phyloP scores from a whole-genome alignment of 345 rosid species.

The Syzygium grande region DNA sequence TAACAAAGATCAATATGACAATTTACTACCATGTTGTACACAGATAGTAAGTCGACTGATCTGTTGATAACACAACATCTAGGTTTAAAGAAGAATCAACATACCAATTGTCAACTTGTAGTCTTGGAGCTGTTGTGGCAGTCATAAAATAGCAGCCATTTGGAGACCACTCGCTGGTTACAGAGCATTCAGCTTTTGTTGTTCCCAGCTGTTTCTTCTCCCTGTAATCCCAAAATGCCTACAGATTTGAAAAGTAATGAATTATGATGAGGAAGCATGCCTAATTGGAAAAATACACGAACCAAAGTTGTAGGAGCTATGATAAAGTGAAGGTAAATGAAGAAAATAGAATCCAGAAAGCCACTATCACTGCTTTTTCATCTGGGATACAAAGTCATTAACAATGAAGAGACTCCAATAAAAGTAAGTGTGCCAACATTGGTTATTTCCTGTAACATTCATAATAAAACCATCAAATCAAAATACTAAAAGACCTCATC shows the following conservation, averaged over 20 bases:
- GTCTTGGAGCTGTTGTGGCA: conserved; percentile 96
- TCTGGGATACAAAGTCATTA: neutral
- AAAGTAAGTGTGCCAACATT: neutral
- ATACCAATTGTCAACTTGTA: conserved; percentile 92
- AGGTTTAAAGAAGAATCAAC: conserved; percentile 8
- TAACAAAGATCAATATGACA: neutral
- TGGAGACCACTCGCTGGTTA: conserved; percentile 88
- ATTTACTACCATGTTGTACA: neutral
- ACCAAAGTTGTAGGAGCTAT: neutral
- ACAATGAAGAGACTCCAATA: neutral
- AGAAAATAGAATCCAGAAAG: neutral
- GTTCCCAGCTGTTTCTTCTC: conserved; percentile 62
- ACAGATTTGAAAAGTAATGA: conserved; percentile 1
- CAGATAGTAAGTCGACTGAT: neutral
- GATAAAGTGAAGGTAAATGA: neutral
- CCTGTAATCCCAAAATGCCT: conserved; percentile 87
- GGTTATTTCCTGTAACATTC: neutral
- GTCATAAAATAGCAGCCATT: conserved; percentile 90
- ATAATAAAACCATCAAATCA: neutral
- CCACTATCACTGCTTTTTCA: neutral
- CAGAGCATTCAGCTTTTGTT: conserved; percentile 85
- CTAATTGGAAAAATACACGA: neutral
- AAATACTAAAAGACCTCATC: neutral
- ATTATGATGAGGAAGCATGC: neutral
- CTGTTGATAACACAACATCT: neutral